phyloP scores from a whole-genome alignment of 2,329 filamentous ascomycete genomes.

The Botrytis galanthina region DNA sequence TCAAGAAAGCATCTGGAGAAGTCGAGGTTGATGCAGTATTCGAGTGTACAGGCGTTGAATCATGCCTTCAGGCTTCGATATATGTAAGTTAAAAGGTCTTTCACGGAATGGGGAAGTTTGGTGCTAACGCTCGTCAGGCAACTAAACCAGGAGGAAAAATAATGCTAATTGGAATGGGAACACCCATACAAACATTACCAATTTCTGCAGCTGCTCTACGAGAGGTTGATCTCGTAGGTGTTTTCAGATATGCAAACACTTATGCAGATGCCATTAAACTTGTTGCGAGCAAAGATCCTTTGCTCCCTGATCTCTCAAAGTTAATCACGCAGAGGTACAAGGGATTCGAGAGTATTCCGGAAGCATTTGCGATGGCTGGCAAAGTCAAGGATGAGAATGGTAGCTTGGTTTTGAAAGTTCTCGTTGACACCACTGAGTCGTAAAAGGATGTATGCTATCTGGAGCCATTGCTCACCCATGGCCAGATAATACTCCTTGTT shows the following conservation, averaged over 20 bases:
- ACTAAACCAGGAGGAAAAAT: conserved; percentile 69
- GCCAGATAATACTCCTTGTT: neutral
- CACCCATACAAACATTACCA: conserved; percentile 70
- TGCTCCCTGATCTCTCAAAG: conserved; percentile 70
- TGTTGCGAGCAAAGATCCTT: conserved; percentile 65
- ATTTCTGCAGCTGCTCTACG: conserved; percentile 69
- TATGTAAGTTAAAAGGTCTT: conserved; percentile 58
- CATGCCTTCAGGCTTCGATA: conserved; percentile 55
- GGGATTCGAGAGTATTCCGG: conserved; percentile 74
- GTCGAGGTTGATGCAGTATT: conserved; percentile 64
- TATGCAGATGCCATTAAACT: conserved; percentile 91
- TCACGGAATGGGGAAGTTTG: neutral
- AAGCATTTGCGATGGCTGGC: conserved; percentile 85
- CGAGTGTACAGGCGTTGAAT: conserved; percentile 58
- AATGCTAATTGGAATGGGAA: conserved; percentile 78
- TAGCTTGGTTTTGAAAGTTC: conserved; percentile 38
- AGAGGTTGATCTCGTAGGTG: conserved; percentile 73
- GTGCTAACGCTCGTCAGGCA: conserved; percentile 41
- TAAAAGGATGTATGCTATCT: neutral
- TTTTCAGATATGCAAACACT: conserved; percentile 76
- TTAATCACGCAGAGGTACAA: conserved; percentile 83
- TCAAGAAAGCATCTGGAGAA: conserved; percentile 54
- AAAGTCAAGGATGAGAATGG: conserved; percentile 47
- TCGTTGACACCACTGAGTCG: conserved; percentile 32
- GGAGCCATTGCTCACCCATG: neutral